phyloP scores from a whole-genome alignment of 2,329 filamentous ascomycete genomes.

The Thielaviopsis punctulata region DNA sequence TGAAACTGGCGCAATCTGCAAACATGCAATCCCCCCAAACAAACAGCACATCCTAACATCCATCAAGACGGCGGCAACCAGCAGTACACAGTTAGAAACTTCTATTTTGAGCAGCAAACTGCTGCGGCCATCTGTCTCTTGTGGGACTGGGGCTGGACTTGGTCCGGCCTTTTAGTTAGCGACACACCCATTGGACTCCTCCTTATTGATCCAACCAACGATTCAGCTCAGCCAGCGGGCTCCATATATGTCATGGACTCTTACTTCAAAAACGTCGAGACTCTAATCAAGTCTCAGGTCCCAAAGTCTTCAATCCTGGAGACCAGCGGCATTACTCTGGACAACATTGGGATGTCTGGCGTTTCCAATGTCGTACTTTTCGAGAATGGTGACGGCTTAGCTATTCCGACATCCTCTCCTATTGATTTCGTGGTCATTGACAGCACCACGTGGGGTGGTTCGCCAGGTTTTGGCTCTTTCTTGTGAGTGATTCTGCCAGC shows the following conservation, averaged over 20 bases:
- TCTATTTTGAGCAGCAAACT: slow-evolving; percentile 42
- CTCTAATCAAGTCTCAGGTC: background rate
- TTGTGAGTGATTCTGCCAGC: background rate
- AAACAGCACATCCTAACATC: background rate
- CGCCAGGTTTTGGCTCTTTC: background rate
- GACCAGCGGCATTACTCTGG: slow-evolving; percentile 1
- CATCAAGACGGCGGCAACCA: slow-evolving; percentile 33
- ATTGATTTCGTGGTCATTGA: background rate
- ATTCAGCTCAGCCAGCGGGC: background rate
- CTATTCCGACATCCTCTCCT: background rate
- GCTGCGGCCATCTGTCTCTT: slow-evolving; percentile 46
- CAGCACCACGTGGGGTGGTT: background rate
- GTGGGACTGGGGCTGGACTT: slow-evolving; percentile 59
- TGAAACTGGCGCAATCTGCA: background rate
- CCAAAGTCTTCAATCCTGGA: background rate
- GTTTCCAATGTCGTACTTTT: background rate
- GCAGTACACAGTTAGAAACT: slow-evolving; percentile 52
- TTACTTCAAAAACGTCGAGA: slow-evolving; percentile 3
- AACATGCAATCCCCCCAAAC: too few species aligned
- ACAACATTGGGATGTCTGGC: background rate
- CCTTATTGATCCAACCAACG: background rate
- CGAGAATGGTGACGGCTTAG: background rate
- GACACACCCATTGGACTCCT: background rate
- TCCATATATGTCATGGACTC: slow-evolving; percentile 1
- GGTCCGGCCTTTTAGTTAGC: background rate